Base-by-base conservation (phyloP, 495 filamentous ascomycete species). In the Cairneyella variabilis region DNA sequence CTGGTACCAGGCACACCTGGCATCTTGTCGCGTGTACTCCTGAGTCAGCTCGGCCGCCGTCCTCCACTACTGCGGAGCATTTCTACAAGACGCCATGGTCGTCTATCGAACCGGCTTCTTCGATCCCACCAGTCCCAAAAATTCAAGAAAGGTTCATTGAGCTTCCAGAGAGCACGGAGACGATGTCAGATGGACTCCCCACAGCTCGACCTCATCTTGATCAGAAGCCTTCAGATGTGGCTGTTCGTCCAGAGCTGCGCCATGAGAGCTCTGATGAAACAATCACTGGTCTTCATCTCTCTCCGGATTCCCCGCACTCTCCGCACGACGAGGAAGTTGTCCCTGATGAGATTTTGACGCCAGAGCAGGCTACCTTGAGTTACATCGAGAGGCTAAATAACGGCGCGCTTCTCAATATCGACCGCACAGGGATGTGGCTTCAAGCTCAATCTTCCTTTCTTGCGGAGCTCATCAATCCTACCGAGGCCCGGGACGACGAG, bases 1-100 rank as follows among this genome's bases (percentile, higher is more conserved):
- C 80, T 1, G 77, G 82, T 43, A 81, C 83, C 26, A 78, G 90
- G 47, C 82, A 86, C 61, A 93, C 90, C 3, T 97, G 91, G 91
- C 71, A 78, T 62, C 48, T 74, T 27, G 70, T 75, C n/a, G 47
- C 66, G 40, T 66, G 55, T 58, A 70, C 67, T 26, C 74, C 72
- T 12, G 59, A 67, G 49, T 61, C 64, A 49, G 69, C 66, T 51
- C 53, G 30, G 40, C 79, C 77, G 2, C 88, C 86, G 0, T 85
- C 89, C 1, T 90, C 89, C 2, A 87, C 86, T 25, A 88, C 83
- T 22, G 89, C 90, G 11, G 86, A 92, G 58, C 78, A 82, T 10
- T 96, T 96, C 54, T 96, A 96, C 73, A 83, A 83, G 49, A 71
- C 79, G 20, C 91, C 91, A 11, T 96, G 90, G 84, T 73, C 66